Base-by-base conservation (phyloP, 1,284 basidiomycete genomes). In the Fomitiporia mediterranea region DNA sequence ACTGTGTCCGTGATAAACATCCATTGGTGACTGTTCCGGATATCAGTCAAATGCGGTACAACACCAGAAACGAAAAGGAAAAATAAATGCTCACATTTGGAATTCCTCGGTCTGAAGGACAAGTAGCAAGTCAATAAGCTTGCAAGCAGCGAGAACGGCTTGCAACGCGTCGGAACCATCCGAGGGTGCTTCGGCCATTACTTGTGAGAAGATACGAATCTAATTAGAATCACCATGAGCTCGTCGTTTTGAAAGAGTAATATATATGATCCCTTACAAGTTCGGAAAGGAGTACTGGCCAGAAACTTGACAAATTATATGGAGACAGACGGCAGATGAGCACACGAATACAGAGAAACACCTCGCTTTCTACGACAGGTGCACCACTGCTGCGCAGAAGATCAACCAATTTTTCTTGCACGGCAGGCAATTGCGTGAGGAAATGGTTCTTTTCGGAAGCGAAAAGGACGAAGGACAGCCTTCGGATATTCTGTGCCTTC, bases 1-100 rank as follows among this genome's bases (percentile, higher is more conserved):
- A 95, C 91, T 0, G 96, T 98, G 69, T 99, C 97, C 0, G 94
- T 97, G 54, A 98, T 85, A 67, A 99, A 99, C 64, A 98, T 90
- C 96, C 97, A 99, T 76, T 99, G 94, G 69, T 99, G 91, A 62
- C 94, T 97, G 58, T 23, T 21, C 9, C 15, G 42, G 60, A 25
- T 57, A 50, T 54, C 28, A 54, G 35, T 38, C 25, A 5, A 51
- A 23, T 42, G 25, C 30, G 28, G 8, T 19, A 47, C 65, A 17
- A 66, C 57, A 25, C 25, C 21, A 27, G 55, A 55, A 37, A 5
- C 3, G 47, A 32, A 15, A 32, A 51, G n/a, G 23, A n/a, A n/a
- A n/a, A 28, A 15, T 11, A 25, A 38, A 13, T 7, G 63, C 85
- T 64, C 67, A 95, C 94, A 98, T 90, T 72, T 99, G 97, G 71